A percentile compares a stretch with the other conserved stretches of the same genome.
Evolutionary conservation across 2,329 filamentous ascomycete species (phyloP).

Genomic region (Fusarium camptoceras): DNA sequence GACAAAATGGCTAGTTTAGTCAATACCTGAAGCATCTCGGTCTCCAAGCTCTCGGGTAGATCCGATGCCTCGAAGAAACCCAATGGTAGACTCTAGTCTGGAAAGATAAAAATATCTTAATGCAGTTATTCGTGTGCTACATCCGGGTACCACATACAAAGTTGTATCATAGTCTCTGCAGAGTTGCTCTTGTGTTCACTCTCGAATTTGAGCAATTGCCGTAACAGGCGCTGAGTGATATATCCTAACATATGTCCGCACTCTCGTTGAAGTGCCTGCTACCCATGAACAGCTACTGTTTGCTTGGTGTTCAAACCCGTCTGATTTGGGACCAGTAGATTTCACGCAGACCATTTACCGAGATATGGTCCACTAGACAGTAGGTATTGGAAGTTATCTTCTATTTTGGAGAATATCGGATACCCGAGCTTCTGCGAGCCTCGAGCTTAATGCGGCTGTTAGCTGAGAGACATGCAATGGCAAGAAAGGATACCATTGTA

Average conservation of each 20-base stretch:
- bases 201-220: conserved; percentile 2
- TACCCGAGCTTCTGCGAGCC: background rate
- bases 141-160: conserved; percentile 10
- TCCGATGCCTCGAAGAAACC: background rate
- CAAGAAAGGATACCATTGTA: conserved; percentile 12
- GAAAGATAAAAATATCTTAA: conserved; percentile 5
- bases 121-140: conserved; percentile 2
- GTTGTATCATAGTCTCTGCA: conserved; percentile 10
- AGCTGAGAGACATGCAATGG: background rate
- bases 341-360: conserved; percentile 15
- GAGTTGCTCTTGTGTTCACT: conserved; percentile 24
- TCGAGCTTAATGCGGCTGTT: background rate
- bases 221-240: conserved; percentile 20
- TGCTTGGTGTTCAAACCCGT: conserved; percentile 4
- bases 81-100: background rate
- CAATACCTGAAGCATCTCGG: background rate
- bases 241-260: background rate
- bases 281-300: conserved; percentile 23
- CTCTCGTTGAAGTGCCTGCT: background rate
- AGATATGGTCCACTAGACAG: conserved; percentile 2
- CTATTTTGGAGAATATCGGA: background rate
- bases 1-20: background rate
- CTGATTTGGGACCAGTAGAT: conserved; percentile 15
- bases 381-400: background rate
- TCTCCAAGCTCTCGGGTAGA: background rate